phyloP scores from a whole-genome alignment of 2,329 filamentous ascomycete species.

The Arthrocladium fulminans region DNA sequence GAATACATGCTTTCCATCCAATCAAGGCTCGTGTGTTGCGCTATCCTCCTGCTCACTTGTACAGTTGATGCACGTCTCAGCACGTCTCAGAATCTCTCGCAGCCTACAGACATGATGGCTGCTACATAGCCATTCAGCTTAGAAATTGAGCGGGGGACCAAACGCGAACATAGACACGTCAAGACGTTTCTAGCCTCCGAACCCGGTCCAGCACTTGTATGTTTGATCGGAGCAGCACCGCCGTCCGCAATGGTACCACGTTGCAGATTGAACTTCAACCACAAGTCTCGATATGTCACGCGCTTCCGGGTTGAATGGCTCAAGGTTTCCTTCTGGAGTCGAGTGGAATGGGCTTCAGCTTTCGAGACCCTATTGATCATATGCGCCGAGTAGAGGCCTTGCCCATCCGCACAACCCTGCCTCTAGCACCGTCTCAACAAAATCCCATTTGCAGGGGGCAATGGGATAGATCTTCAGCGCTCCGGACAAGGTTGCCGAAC shows the following conservation, averaged over 20 bases:
- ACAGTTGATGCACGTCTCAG: not conserved
- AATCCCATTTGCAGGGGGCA: no score
- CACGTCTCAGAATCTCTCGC: no score
- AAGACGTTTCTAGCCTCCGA: not conserved
- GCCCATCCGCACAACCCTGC: no score
- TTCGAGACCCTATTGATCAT: not conserved
- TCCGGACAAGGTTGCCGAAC: no score
- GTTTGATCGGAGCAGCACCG: not conserved
- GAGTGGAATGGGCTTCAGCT: not conserved
- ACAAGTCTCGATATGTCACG: not conserved
- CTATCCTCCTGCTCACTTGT: not conserved
- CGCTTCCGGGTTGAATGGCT: not conserved
- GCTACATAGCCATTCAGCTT: not conserved
- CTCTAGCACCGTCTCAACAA: no score
- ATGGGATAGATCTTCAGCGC: no score
- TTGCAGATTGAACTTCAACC: not conserved
- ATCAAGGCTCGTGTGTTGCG: not conserved
- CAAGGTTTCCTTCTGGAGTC: not conserved
- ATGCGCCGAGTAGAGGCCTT: no score
- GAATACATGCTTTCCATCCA: not conserved
- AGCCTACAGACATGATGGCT: not conserved
- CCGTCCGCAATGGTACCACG: not conserved
- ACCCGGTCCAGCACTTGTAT: not conserved
- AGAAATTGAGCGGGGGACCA: not conserved
- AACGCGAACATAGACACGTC: not conserved